A percentile compares a stretch with the other conserved stretches of the same genome.
Evolutionary conservation across 1,284 basidiomycete species (phyloP).

Genomic region (Sporisorium reilianum): DNA sequence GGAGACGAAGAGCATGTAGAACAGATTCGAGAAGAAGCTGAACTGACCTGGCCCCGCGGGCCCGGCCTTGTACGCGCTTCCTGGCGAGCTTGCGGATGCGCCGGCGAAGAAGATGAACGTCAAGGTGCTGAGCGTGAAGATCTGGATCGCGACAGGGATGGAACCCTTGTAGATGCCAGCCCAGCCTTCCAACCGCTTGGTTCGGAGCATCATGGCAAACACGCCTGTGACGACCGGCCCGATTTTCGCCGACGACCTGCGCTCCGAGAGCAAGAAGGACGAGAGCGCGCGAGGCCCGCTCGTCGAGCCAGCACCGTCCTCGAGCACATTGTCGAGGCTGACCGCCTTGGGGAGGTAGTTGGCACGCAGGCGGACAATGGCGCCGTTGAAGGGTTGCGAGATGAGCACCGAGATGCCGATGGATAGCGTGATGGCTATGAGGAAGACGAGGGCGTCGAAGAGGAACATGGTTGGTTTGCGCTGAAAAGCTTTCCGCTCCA

Average conservation of each 20-base stretch:
- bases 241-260: slow-evolving; percentile 59
- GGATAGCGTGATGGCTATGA: slow-evolving; percentile 56
- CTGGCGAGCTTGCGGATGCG: slow-evolving; percentile 32
- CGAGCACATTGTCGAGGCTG: slow-evolving; percentile 64
- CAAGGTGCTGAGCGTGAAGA: slow-evolving; percentile 45
- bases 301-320: slow-evolving; percentile 52
- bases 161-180: slow-evolving; percentile 63
- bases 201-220: slow-evolving; percentile 59
- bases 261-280: slow-evolving; percentile 53
- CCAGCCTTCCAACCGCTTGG: slow-evolving; percentile 65
- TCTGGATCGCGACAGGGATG: slow-evolving; percentile 47
- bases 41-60: slow-evolving; percentile 59
- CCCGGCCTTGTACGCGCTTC: slow-evolving; percentile 58
- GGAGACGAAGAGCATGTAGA: slow-evolving; percentile 56
- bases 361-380: slow-evolving; percentile 64
- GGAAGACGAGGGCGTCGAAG: slow-evolving; percentile 43
- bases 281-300: slow-evolving; percentile 44
- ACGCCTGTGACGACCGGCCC: slow-evolving; percentile 66
- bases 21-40: slow-evolving; percentile 58
- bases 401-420: slow-evolving; percentile 55
- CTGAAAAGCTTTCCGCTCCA: not conserved
- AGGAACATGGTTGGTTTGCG: slow-evolving; percentile 20
- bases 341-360: slow-evolving; percentile 68
- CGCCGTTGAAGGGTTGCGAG: slow-evolving; percentile 63
- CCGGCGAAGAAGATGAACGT: slow-evolving; percentile 58